Base-by-base conservation (phyloP, 805 yeast species). In the Isabelozyma gotoi region DNA sequence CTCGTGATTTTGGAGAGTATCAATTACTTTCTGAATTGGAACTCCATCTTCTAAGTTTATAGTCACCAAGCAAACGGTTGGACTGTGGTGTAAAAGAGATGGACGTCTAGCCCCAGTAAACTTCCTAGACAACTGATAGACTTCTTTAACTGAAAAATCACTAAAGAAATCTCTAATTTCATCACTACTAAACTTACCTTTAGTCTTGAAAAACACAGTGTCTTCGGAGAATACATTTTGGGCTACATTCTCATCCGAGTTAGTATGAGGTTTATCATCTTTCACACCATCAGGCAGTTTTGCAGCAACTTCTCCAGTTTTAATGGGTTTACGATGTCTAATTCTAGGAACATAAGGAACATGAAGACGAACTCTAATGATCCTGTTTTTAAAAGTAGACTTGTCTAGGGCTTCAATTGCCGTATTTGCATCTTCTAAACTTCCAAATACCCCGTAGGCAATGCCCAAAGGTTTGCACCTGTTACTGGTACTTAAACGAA, bases 401-500 rank as follows among this genome's bases (percentile, higher is more conserved):
- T 68, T 60, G 32, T 67, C 55, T 33, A 65, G 53, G 15, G 53
- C 50, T 12, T 53, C 49, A 20, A 62, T 54, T 12, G 59, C 70
- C 29, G 48, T 48, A 14, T 56, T 53, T 5, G 67, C 70, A n/a
- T 59, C 61, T 19, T 62, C 66, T 1, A 40, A 36, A 18, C 50
- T 48, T n/a, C 50, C 57, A 44, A 69, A 65, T 40, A 62, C 71
- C n/a, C 66, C 73, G 42, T 67, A 69, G 0, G 67, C 75, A 38
- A 80, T 75, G 3, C 94, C 92, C 49, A 80, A 62, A 2, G 82
- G 78, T 48, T 62, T 70, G 38, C 68, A 73, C 39, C 65, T 67
- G 33, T 55, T 57, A 5, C 55, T 55, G 36, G 75, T 66, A 44
- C 71, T 63, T 10, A 78, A 77, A 27, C 77, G 67, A 14, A 78